These are phyloP conservation scores for Leccinum barrowsii DNA, from an alignment of 768 basidiomycete genomes.

Conservation along the genomic window DNA sequence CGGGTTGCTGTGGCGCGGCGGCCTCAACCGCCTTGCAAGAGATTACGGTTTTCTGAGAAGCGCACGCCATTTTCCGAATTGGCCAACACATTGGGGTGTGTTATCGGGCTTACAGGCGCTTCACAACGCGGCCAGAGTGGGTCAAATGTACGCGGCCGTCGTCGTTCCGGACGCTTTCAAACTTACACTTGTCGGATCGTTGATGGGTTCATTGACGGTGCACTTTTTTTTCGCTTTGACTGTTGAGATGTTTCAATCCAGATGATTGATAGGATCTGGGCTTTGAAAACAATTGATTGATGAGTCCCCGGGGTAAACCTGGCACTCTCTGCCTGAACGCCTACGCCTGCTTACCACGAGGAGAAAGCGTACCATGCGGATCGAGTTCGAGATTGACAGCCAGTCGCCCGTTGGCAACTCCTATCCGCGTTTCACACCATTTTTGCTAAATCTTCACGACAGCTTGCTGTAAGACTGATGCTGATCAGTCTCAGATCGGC, in stretches of 20 bases:
- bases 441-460: neutral
- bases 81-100: constrained; percentile 1
- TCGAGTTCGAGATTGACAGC: neutral
- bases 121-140: constrained; percentile 14
- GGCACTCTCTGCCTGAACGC: neutral
- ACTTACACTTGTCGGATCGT: constrained; percentile 23
- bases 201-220: constrained; percentile 25
- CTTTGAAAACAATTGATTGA: no score
- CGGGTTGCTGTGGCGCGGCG: neutral
- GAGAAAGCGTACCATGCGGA: neutral
- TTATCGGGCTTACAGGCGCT: constrained; percentile 12
- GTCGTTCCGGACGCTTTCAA: constrained; percentile 31
- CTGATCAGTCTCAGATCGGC: neutral
- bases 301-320: no score
- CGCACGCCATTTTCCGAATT: constrained; percentile 7
- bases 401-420: no score
- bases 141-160: constrained; percentile 31
- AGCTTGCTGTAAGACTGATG: neutral
- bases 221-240: neutral
- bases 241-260: neutral
- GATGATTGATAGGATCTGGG: no score
- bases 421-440: neutral
- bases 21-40: constrained; percentile 16
- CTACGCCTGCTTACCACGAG: no score
- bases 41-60: constrained; percentile 18